Evolutionary conservation across 257 asterid genomes (phyloP).

Genomic region (Perilla frutescens): DNA sequence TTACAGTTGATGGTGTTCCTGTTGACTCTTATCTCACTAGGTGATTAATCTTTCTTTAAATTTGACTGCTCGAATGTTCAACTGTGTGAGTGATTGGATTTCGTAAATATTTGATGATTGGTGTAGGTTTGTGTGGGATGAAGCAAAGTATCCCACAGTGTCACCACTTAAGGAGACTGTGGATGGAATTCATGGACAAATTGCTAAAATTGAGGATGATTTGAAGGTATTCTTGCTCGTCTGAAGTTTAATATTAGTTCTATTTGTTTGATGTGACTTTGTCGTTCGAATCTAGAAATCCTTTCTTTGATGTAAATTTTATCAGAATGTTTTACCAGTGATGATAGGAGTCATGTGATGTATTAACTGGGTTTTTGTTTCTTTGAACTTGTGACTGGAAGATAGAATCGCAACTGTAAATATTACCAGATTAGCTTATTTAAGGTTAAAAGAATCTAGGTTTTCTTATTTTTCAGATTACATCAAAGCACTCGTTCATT

Average conservation of each 20-base stretch:
- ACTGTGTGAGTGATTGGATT: constrained; percentile 15
- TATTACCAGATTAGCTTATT: background rate
- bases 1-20: constrained; percentile 94
- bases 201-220: constrained; percentile 90
- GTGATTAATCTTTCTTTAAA: constrained; percentile 40
- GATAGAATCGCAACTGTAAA: background rate
- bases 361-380: background rate
- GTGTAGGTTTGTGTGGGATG: constrained; percentile 89
- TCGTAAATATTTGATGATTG: constrained; percentile 18
- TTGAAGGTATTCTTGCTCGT: constrained; percentile 64
- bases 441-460: too few relatives aligned
- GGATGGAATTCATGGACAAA: constrained; percentile 81
- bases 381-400: constrained; percentile 8
- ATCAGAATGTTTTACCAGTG: constrained; percentile 1
- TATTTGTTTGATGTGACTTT: constrained; percentile 15
- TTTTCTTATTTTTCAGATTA: too few relatives aligned
- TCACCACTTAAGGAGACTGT: constrained; percentile 82
- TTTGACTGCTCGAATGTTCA: constrained; percentile 1
- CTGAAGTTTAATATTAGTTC: background rate
- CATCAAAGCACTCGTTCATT: background rate
- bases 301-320: constrained; percentile 22
- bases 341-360: background rate
- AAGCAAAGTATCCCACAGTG: constrained; percentile 87
- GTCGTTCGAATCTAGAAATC: background rate
- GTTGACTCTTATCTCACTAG: constrained; percentile 93